Base-by-base conservation (phyloP, 352 stramenopile species). In the Pythium utonaiense region DNA sequence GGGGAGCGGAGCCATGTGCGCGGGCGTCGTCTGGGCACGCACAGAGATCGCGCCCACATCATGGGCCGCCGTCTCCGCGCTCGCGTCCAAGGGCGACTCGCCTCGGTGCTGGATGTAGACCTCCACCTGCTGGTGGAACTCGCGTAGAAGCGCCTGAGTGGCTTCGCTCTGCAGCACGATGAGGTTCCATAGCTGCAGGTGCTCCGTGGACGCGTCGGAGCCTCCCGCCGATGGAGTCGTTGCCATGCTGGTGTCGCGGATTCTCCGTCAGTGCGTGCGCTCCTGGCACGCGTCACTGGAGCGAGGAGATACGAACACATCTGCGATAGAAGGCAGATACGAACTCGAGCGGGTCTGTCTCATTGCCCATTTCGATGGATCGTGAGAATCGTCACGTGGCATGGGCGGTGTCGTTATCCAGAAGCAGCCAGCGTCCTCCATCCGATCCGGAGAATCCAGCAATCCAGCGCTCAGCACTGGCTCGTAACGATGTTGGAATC, bases 41-140 rank as follows among this genome's bases (percentile, higher is more conserved):
- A 89, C 55, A 13, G 61, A n/a, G 24, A 89, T 57, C 31, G 53
- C 14, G 14, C 49, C 52, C 1, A 14, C 21, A 31, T 62, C 63
- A 27, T 70, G 57, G 38, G 58, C 47, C 19, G 60, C 24, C 47
- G 51, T 53, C 74, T 64, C 2, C 56, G 61, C 1, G 57, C 33
- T 59, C 30, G 69, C 60, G 1, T 77, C 68, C 40, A 89, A 60
- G 48, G 83, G 83, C 14, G 88, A 64, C 16, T 66, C 49, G n/a
- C 67, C 66, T 6, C 75, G 78, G 28, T 85, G 73, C 57, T 86
- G 73, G 22, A 91, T 67, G 41, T 76, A 91, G 2, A 74, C 69
- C 62, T 91, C 80, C 0, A 77, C 65, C 28, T 93, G 83, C 58
- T 89, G 80, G 62, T 91, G 79, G 56, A 77, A 77, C 63, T 89